phyloP scores from a whole-genome alignment of 2,329 filamentous ascomycete genomes.

The Ceratocystis alfenasii region DNA sequence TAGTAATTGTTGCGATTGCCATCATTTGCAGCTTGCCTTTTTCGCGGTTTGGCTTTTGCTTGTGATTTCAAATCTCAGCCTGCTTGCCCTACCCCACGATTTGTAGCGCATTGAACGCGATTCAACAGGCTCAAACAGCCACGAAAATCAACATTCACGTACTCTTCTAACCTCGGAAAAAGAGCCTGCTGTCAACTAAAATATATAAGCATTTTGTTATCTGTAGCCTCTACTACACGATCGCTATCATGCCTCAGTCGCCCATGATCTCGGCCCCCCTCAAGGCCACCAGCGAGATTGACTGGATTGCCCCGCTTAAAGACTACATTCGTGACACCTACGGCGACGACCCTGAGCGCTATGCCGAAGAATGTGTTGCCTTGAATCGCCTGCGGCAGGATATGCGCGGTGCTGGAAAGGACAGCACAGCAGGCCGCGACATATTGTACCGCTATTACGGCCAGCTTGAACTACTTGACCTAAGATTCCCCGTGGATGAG shows the following conservation, averaged over 20 bases:
- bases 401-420: slow-evolving; percentile 93
- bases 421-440: slow-evolving; percentile 86
- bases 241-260: slow-evolving; percentile 57
- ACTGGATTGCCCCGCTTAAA: slow-evolving; percentile 90
- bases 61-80: background rate
- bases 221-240: background rate
- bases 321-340: slow-evolving; percentile 86
- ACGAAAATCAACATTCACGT: too few species aligned
- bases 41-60: background rate
- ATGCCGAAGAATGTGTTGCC: slow-evolving; percentile 87
- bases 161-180: too few species aligned
- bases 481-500: slow-evolving; percentile 94
- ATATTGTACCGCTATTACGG: slow-evolving; percentile 95
- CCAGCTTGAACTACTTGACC: slow-evolving; percentile 84
- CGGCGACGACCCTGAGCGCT: slow-evolving; percentile 91
- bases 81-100: too few species aligned
- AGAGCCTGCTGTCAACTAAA: too few species aligned
- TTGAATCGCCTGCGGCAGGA: slow-evolving; percentile 93
- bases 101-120: too few species aligned
- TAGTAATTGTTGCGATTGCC: background rate
- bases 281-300: slow-evolving; percentile 92
- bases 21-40: background rate
- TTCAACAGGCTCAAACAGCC: too few species aligned
- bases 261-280: slow-evolving; percentile 93
- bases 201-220: background rate